Evolutionary conservation across 148 eudicot genomes (phyloP).

Genomic region (Cornus kousa): DNA sequence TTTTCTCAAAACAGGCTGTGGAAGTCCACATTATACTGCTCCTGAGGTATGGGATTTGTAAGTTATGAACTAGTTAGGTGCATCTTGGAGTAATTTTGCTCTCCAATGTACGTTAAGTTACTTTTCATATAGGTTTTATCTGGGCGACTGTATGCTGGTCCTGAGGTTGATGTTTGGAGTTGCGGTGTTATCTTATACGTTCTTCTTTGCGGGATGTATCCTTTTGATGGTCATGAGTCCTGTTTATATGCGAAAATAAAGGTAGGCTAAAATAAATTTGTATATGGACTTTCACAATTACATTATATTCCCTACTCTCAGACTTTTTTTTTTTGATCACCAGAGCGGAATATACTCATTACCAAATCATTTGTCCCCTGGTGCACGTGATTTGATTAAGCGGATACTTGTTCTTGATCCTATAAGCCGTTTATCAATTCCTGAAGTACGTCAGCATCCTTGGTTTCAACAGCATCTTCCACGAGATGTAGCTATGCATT

Average conservation of each 20-base stretch:
- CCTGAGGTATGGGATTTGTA: slow-evolving; percentile 64
- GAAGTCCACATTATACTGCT: slow-evolving; percentile 98
- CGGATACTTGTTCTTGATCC: slow-evolving; percentile 97
- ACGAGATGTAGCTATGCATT: slow-evolving; percentile 87
- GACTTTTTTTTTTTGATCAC: neutral
- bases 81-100: no score
- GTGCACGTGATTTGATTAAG: slow-evolving; percentile 90
- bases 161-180: slow-evolving; percentile 99
- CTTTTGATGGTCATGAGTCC: slow-evolving; percentile 94
- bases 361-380: slow-evolving; percentile 87
- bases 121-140: slow-evolving; percentile 62
- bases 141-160: slow-evolving; percentile 96
- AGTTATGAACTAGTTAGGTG: neutral
- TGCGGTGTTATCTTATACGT: slow-evolving; percentile 97
- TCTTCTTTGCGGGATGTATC: slow-evolving; percentile 95
- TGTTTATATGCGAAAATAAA: slow-evolving; percentile 93
- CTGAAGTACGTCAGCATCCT: slow-evolving; percentile 76
- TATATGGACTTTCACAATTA: no score
- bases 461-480: slow-evolving; percentile 98
- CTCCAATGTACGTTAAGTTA: no score
- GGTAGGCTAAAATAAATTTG: slow-evolving; percentile 34
- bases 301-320: no score
- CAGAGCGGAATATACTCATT: slow-evolving; percentile 97
- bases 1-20: slow-evolving; percentile 95
- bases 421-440: slow-evolving; percentile 84